Percentiles rank a stretch among this genome's conserved stretches.
These are phyloP conservation scores for Paracoccidioides brasiliensis DNA, from an alignment of 2,329 filamentous ascomycete species.

Conservation along the genomic window DNA sequence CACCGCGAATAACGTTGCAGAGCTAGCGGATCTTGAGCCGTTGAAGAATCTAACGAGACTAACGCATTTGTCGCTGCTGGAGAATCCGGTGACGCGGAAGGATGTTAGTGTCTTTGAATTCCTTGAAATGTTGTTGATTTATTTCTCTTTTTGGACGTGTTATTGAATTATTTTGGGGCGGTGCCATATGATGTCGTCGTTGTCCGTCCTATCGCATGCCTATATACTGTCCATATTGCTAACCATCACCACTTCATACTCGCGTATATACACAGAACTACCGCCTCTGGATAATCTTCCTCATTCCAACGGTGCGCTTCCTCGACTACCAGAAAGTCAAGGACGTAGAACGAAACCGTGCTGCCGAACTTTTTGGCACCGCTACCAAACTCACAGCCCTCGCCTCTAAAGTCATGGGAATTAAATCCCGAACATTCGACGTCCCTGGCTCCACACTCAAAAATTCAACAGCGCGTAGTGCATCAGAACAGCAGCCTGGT, in stretches of 20 bases:
- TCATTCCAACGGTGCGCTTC: constrained; percentile 71
- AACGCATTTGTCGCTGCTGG: constrained; percentile 66
- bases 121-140: background rate
- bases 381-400: constrained; percentile 58
- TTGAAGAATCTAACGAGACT: constrained; percentile 55
- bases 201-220: too few relatives aligned
- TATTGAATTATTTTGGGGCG: background rate
- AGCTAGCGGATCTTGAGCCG: constrained; percentile 80
- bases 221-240: background rate
- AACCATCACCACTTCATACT: background rate
- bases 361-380: constrained; percentile 72
- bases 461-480: constrained; percentile 24
- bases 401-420: constrained; percentile 70
- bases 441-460: constrained; percentile 30
- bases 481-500: constrained; percentile 27
- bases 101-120: constrained; percentile 51
- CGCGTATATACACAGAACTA: constrained; percentile 52
- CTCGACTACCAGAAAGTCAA: constrained; percentile 89
- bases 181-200: background rate
- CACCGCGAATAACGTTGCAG: constrained; percentile 65
- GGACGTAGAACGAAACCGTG: constrained; percentile 64
- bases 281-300: constrained; percentile 81
- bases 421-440: constrained; percentile 67
- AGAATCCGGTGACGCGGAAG: constrained; percentile 84
- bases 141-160: background rate